These are phyloP conservation scores for Lojkania enalia DNA, from an alignment of 2,329 filamentous ascomycete species.

Conservation along the genomic window DNA sequence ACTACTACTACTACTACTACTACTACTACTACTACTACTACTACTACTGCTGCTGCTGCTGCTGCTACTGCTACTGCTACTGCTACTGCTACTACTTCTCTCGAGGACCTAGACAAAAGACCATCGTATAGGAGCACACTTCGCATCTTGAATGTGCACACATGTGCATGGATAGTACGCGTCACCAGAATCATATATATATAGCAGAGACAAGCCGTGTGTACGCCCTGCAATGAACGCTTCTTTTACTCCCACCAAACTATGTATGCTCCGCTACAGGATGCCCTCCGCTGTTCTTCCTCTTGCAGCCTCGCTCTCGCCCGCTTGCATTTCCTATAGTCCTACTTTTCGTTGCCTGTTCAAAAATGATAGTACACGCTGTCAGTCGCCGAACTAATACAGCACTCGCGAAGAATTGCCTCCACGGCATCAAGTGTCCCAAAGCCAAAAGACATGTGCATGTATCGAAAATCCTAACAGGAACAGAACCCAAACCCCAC, in stretches of 20 bases:
- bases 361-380: slow-evolving; percentile 35
- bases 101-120: too few species aligned
- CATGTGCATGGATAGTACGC: slow-evolving; percentile 7
- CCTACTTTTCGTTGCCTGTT: slow-evolving; percentile 20
- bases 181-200: too few species aligned
- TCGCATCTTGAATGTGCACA: neutral
- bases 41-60: too few species aligned
- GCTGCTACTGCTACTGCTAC: too few species aligned
- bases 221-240: too few species aligned
- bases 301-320: slow-evolving; percentile 5
- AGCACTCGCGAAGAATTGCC: slow-evolving; percentile 22
- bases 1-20: too few species aligned
- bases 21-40: too few species aligned
- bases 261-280: slow-evolving; percentile 34
- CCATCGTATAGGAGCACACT: too few species aligned
- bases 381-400: slow-evolving; percentile 22
- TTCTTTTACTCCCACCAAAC: slow-evolving; percentile 11
- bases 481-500: slow-evolving; percentile 32
- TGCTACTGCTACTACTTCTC: too few species aligned
- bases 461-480: slow-evolving; percentile 40
- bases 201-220: too few species aligned
- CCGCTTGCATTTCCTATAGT: slow-evolving; percentile 2
- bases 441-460: slow-evolving; percentile 39
- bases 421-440: slow-evolving; percentile 17
- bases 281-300: too few species aligned